These are phyloP conservation scores for Trifolium subterraneum DNA, from an alignment of 306 rosid species.

Conservation along the genomic window DNA sequence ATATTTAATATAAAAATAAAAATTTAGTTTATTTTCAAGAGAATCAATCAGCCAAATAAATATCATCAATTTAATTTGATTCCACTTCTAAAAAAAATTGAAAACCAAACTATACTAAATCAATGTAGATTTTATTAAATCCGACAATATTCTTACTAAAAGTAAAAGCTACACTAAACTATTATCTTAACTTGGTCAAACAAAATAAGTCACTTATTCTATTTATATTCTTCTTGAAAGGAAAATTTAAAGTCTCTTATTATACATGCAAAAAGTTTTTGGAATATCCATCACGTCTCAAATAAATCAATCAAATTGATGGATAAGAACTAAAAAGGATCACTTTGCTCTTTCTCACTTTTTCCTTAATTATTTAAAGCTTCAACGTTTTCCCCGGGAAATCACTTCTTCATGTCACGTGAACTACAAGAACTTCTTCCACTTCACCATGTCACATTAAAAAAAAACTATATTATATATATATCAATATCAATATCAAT, in stretches of 20 bases:
- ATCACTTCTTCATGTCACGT: slow-evolving; percentile 27
- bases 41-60: too few relatives aligned
- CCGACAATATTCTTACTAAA: too few relatives aligned
- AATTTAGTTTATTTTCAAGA: too few relatives aligned
- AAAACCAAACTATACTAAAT: too few relatives aligned
- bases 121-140: too few relatives aligned
- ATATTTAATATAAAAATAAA: too few relatives aligned
- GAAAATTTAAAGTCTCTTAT: neutral
- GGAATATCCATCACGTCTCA: slow-evolving; percentile 10
- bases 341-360: slow-evolving; percentile 28
- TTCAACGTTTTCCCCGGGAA: slow-evolving; percentile 34
- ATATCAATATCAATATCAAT: neutral
- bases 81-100: too few relatives aligned
- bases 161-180: too few relatives aligned
- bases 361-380: neutral
- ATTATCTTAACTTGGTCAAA: too few relatives aligned
- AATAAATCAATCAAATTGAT: slow-evolving; percentile 11
- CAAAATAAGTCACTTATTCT: too few relatives aligned
- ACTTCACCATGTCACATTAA: slow-evolving; percentile 5
- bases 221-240: too few relatives aligned
- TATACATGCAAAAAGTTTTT: slow-evolving; percentile 5
- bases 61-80: too few relatives aligned
- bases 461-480: neutral
- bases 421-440: slow-evolving; percentile 30
- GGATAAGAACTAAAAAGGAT: slow-evolving; percentile 42